Base-by-base conservation (phyloP, 2,329 filamentous ascomycete species). In the Aspergillus sp. region DNA sequence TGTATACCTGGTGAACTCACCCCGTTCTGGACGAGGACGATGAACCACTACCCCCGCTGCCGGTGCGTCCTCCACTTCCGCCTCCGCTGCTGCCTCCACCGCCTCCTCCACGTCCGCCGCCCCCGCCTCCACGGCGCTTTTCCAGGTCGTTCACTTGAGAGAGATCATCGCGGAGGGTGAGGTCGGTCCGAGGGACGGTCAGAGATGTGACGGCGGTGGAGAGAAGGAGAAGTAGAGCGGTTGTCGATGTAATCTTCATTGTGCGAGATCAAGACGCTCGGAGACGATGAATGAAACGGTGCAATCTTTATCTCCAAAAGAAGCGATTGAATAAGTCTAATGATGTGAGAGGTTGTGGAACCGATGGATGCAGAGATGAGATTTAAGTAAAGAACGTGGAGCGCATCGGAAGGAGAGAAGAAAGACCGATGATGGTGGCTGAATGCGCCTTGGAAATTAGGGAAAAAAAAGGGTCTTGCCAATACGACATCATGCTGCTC, bases 51-150 rank as follows among this genome's bases (percentile, higher is more conserved):
- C 55, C 50, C 9, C 63, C 54, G 40, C 66, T 58, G 23, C 62
- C 52, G 23, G 59, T 48, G 23, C 64, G 58, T 16, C 40, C 40
- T 42, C 62, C 58, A 20, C 61, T 52, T 21, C 63, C 51, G 32
- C 59, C 32, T 47, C 60, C 45, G 54, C 68, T 60, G 29, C 66
- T 52, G 32, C 60, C 50, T 7, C 65, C 61, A 4, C 66, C 59
- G 31, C 64, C 56, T 14, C 60, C 50, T 16, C 63, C 49, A 5
- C 75, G 69, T 13, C 74, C 68, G 19, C 72, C 66, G 23, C 76
- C 71, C n/a, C 77, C 73, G 5, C 77, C 73, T 20, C 78, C 78
- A 62, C 76, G 78, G 50, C 79, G 74, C 61, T 81, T 81, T 51
- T 75, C 71, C 23, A 80, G 59, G 23, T 68, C 64, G 5, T 58